Evolutionary conservation across 2,329 filamentous ascomycete genomes (phyloP).

Genomic region (Paecilomyces formosus): DNA sequence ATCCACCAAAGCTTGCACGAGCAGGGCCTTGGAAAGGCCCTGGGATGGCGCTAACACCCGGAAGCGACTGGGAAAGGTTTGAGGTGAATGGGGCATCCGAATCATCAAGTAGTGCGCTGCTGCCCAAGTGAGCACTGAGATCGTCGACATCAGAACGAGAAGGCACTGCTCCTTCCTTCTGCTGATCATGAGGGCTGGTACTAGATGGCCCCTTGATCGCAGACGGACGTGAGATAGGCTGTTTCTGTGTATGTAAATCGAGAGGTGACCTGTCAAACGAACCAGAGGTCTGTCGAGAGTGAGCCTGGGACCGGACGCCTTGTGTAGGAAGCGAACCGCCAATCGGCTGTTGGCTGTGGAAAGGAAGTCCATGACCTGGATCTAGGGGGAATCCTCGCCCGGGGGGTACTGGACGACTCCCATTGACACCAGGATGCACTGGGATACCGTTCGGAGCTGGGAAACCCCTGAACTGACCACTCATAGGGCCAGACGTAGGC

Average conservation of each 20-base stretch:
- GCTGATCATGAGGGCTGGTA: constrained; percentile 47
- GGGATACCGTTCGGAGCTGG: constrained; percentile 43
- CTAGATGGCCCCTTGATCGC: constrained; percentile 86
- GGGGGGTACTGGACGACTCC: constrained; percentile 52
- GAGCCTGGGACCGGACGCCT: constrained; percentile 43
- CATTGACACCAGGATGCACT: constrained; percentile 54
- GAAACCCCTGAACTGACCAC: constrained; percentile 49
- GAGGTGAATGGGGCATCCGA: constrained; percentile 61
- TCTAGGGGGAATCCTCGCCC: constrained; percentile 50
- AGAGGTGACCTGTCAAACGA: constrained; percentile 52
- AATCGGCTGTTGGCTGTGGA: constrained; percentile 37
- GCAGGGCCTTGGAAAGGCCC: constrained; percentile 37
- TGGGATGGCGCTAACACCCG: constrained; percentile 46
- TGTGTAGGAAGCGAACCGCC: constrained; percentile 25
- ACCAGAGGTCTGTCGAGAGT: constrained; percentile 69
- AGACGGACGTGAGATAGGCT: constrained; percentile 72
- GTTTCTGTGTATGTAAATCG: constrained; percentile 53
- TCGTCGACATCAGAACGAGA: constrained; percentile 58
- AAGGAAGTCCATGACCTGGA: constrained; percentile 32
- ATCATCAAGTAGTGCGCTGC: constrained; percentile 73
- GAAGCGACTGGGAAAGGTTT: constrained; percentile 35
- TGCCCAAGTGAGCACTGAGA: constrained; percentile 73
- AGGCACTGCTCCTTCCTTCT: constrained; percentile 31
- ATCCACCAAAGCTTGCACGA: constrained; percentile 35
- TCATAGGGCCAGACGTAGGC: constrained; percentile 44